phyloP scores from a whole-genome alignment of 2,329 filamentous ascomycete species.

The Trichoderma hamatum region DNA sequence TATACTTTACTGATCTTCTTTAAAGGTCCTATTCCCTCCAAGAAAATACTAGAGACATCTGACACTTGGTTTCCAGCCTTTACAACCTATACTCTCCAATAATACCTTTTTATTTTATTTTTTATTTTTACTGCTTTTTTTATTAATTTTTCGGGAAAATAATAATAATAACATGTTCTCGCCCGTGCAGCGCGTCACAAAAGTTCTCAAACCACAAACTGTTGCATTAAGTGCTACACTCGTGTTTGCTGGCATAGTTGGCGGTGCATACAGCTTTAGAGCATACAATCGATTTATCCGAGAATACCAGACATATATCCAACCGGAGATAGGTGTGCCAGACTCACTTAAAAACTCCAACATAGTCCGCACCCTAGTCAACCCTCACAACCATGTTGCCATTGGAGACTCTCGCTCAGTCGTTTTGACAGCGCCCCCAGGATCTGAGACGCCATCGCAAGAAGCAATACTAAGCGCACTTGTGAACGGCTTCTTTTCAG shows the following conservation, averaged over 20 bases:
- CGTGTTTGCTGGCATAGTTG: not conserved
- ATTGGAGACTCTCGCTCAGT: conserved; percentile 2
- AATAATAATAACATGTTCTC: too few relatives aligned
- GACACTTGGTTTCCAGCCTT: not conserved
- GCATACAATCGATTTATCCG: not conserved
- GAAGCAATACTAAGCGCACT: not conserved
- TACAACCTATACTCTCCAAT: not conserved
- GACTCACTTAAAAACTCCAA: not conserved
- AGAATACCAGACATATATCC: not conserved
- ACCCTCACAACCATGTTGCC: not conserved
- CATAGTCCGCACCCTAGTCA: not conserved
- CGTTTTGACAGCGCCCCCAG: not conserved
- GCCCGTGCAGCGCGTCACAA: not conserved
- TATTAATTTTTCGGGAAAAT: too few relatives aligned
- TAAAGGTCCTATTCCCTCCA: not conserved
- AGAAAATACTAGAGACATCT: not conserved
- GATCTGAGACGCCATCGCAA: not conserved
- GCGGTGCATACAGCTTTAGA: not conserved
- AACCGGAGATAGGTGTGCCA: not conserved
- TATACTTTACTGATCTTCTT: not conserved
- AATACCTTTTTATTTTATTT: not conserved
- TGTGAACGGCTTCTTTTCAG: conserved; percentile 3
- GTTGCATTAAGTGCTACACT: not conserved
- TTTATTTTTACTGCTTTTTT: not conserved
- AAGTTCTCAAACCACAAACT: not conserved